Base-by-base conservation (phyloP, 768 basidiomycete species). In the Termitomyces sp. region DNA sequence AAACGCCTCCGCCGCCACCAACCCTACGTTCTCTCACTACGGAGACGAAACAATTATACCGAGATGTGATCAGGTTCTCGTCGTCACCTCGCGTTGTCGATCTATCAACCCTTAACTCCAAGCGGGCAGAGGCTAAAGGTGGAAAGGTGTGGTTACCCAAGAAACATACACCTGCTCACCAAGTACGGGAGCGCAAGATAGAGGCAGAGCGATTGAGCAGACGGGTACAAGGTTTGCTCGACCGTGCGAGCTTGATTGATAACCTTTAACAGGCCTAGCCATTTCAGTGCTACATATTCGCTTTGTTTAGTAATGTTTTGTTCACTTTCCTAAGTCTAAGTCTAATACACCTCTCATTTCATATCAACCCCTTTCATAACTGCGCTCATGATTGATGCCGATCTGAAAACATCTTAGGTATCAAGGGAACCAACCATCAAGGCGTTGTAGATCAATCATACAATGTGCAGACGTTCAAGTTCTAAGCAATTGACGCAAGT, bases 1-100 rank as follows among this genome's bases (percentile, higher is more conserved):
- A 79, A 33, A 64, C 67, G n/a, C 64, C 68, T 2, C 70, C 75
- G 3, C 69, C 79, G 20, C 82, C 79, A 30, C 78, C 71, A 4
- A 85, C 84, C 3, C 69, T 91, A 16, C 85, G 85, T 41, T 81
- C 89, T 0, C 78, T 98, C 47, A 76, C 86, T 1, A 89, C 86
- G 0, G 93, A 97, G 70, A 89, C 91, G 1, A 96, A 91, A 71
- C 70, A 88, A 44, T 78, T 99, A 20, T 95, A 92, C 67, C 84
- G 89, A n/a, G 91, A 96, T 62, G 89, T 98, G 9, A 87, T 95
- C 66, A 80, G 82, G 63, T 92, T 90, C 71, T 91, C 94, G 1
- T 86, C 93, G 0, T 84, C 86, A 2, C 89, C 92, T 0, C 81
- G 83, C 5, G 87, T 99, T 32, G 90, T 99, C 40, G 95, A 98